phyloP scores from a whole-genome alignment of 345 rosid genomes.

The Cardamine chenopodiifolia region DNA sequence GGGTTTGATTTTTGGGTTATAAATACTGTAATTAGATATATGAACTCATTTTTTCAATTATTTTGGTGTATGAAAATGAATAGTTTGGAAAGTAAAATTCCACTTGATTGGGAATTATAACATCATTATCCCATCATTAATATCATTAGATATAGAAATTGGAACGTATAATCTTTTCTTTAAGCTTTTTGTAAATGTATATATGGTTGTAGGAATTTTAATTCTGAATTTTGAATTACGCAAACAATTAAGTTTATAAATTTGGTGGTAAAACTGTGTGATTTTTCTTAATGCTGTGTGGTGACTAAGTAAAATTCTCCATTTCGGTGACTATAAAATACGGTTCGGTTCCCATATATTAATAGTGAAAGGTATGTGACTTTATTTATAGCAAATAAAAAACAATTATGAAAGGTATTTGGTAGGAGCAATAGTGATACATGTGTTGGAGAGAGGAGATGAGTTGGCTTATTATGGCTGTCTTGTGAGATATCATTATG shows the following conservation, averaged over 20 bases:
- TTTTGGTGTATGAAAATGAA: constrained; percentile 40
- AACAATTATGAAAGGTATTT: constrained; percentile 12
- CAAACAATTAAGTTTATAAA: neutral
- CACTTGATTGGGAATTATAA: neutral
- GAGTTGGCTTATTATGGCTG: constrained; percentile 38
- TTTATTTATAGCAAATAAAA: neutral
- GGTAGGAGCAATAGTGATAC: constrained; percentile 35
- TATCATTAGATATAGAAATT: neutral
- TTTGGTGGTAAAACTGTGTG: neutral
- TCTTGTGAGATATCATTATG: constrained; percentile 33
- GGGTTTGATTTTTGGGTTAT: constrained; percentile 35
- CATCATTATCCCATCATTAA: constrained; percentile 19
- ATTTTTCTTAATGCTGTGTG: neutral
- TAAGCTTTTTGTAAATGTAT: too few species aligned
- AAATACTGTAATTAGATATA: constrained; percentile 42
- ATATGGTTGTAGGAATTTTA: neutral
- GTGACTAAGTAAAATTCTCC: neutral
- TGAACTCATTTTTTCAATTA: constrained; percentile 37
- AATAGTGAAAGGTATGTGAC: constrained; percentile 9
- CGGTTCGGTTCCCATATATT: neutral
- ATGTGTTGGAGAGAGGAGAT: constrained; percentile 38
- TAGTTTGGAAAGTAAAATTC: constrained; percentile 22
- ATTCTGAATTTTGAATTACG: neutral
- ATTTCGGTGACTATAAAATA: neutral
- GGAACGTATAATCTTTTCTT: neutral